A percentile compares a stretch with the other conserved stretches of the same genome.
Conservation (phyloP, 345 rosid genomes). For the Salix dunnii region DNA sequence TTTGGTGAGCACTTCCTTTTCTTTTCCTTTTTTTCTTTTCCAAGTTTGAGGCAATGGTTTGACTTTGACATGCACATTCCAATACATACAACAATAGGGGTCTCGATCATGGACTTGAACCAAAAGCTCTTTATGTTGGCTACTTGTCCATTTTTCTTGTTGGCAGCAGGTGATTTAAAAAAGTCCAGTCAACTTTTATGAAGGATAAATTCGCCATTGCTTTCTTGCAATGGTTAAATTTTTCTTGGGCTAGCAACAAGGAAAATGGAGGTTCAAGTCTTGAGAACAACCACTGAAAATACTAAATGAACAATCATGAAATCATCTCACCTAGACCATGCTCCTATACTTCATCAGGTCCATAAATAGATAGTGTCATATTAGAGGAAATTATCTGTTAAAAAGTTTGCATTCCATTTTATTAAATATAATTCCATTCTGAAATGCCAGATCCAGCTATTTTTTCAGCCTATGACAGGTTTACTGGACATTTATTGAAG, state of each 20-base stretch:
- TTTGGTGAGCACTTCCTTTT: conserved; percentile 45
- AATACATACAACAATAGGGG: background rate
- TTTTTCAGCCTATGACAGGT: background rate
- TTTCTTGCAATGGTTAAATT: background rate
- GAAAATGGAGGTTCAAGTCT: background rate
- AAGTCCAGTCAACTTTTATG: background rate
- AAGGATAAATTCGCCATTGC: background rate
- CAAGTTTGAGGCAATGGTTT: background rate
- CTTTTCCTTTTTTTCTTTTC: background rate
- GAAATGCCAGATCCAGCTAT: background rate
- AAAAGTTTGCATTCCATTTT: background rate
- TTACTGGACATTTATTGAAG: background rate
- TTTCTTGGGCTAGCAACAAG: background rate
- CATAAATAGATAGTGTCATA: background rate
- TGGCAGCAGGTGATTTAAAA: no score
- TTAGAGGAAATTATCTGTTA: background rate
- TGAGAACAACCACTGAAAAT: background rate
- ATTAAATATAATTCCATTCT: background rate
- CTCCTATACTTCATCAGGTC: background rate
- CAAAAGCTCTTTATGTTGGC: background rate
- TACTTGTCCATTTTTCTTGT: no score
- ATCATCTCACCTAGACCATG: background rate
- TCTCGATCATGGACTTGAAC: background rate
- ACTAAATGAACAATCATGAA: background rate
- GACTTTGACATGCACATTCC: background rate